Percentiles rank a stretch among this genome's conserved stretches.
Conservation (phyloP, 176 grass and related monocot species). For the Oryza meyeriana region DNA sequence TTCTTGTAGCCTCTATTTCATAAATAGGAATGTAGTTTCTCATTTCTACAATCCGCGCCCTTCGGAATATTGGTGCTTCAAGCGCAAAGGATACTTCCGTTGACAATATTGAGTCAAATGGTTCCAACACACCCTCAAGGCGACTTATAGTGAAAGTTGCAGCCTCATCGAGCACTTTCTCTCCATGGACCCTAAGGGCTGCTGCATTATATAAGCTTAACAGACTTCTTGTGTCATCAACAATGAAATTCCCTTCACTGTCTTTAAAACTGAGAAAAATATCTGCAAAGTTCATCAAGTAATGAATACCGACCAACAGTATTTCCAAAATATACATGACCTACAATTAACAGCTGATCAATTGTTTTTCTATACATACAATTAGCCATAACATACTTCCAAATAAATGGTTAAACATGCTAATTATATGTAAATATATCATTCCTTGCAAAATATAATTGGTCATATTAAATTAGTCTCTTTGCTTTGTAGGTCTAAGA, state of each 20-base stretch:
- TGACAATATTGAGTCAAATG: background rate
- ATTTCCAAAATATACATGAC: background rate
- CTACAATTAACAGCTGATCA: background rate
- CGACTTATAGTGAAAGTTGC: constrained; percentile 15
- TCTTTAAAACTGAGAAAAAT: constrained; percentile 22
- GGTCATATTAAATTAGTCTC: background rate
- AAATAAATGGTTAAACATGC: background rate
- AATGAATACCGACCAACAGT: background rate
- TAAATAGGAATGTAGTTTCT: constrained; percentile 46
- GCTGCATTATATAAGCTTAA: constrained; percentile 44
- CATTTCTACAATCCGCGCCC: constrained; percentile 23
- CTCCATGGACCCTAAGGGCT: constrained; percentile 26
- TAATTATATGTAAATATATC: background rate
- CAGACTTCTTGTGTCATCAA: constrained; percentile 25
- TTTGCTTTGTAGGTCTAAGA: background rate
- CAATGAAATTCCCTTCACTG: constrained; percentile 8
- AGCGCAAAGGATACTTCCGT: background rate
- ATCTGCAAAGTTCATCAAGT: constrained; percentile 13
- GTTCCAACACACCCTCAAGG: constrained; percentile 5
- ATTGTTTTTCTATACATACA: background rate
- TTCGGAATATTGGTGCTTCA: constrained; percentile 31
- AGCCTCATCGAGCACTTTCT: constrained; percentile 35
- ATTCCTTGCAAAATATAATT: background rate
- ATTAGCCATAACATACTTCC: background rate
- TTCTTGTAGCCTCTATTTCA: constrained; percentile 18